Evolutionary conservation across 257 asterid species (phyloP), one percentile per base, ranked within the genome.

Genomic region (Penstemon newberryi): DNA sequence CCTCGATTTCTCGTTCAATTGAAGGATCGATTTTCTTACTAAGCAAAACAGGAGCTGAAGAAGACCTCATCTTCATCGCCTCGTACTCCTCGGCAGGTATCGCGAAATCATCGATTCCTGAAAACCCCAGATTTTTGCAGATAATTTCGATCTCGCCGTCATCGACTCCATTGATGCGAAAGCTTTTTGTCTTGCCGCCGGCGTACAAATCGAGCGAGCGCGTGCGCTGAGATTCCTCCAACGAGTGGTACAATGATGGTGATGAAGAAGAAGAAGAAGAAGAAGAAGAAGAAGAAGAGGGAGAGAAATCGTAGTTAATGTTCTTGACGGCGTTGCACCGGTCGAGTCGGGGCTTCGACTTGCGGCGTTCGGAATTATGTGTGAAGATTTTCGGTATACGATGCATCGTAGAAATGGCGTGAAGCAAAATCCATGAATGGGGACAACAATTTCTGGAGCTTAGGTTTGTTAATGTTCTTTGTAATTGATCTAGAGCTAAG

Each of bases 101-200:
- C 25, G 77, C 80, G 6, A 93, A 88, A 75, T 90, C 97, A 4
- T 84, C 97, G 49, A 88, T 85, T 11, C 95, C 93, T 38, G 91
- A 77, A 70, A 92, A 77, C 18, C 99, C 96, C 50, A 90, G 77
- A 46, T 68, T 70, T 44, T 66, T 72, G 73, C 89, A 84, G 38
- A 85, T 42, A 11, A 70, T 58, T 2, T 88, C 89, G 40, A 89
- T 70, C 63, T 88, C 96, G 36, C 86, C 96, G 33, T 25, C 33
- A 40, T 81, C 83, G 45, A 63, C 15, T 0, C 97, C 99, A n/a
- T 80, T 84, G 45, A 93, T 61, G 36, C 99, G 83, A 19, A 88
- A 85, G 81, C 96, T 90, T 25, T 25, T 25, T 59, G 84, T 84
- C 74, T 74, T 64, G 70, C 84, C 84, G 70, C 84, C 84, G 8